Evolutionary conservation across 148 eudicot genomes (phyloP), one percentile per base, ranked within the genome.

Genomic region (Beta vulgaris): DNA sequence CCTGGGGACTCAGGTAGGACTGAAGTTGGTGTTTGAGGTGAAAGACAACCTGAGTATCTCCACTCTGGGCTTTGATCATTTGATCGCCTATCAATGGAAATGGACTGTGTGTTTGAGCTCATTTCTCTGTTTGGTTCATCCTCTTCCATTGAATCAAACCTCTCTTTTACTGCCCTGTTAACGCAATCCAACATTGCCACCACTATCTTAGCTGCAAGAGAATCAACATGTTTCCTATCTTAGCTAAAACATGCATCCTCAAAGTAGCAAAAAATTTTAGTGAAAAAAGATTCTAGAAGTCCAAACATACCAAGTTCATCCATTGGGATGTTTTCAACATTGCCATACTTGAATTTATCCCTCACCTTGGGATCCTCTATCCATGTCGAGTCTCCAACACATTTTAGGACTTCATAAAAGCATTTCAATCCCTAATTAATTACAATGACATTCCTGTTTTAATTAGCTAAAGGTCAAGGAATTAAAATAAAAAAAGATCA

Each of bases 21-120:
- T 36, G 98, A 96, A 57, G 97, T 92, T 18, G 99, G 98, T 26
- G 99, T 92, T 1, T 63, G 84, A 14, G 99, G 99, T 57, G 97
- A 90, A 48, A 80, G 60, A 19, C 81, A 81, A 32, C 39, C 15
- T 28, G 86, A 75, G 53, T 82, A 78, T 76, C 68, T 87, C 60
- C 44, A 73, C 11, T 88, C 90, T 8, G 84, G 76, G 67, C 77
- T 82, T 15, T 86, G 77, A 68, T 81, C 81, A 16, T 79, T 71
- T 16, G 78, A 76, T 43, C 73, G 67, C 75, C 82, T 82, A 44
- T 75, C 85, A 62, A 82, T 79, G 14, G 88, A 76, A 51, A 75
- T 81, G 37, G 79, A 64, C 35, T 76, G 67, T 51, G 91, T 72
- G 60, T 74, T 70, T 44, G 91, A 73, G 62, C 77, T 70, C 46